Evolutionary conservation across 2,329 filamentous ascomycete species (phyloP), one percentile per base, ranked within the genome.

Genomic region (Dactylellina leptospora): DNA sequence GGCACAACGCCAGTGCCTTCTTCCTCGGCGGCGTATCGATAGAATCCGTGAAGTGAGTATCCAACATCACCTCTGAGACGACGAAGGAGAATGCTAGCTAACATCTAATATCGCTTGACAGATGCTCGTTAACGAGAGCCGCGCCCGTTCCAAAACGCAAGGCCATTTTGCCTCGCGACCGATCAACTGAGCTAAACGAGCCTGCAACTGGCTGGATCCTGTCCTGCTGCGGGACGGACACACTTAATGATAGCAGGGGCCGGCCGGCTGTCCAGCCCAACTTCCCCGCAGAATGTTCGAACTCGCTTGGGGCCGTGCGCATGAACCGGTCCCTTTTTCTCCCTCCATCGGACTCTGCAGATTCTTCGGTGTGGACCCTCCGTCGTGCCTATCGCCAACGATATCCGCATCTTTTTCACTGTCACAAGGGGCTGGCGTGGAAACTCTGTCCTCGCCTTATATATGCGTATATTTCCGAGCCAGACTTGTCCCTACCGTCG

Each of bases 271-370:
- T 28, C 47, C 50, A 42, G 30, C 58, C 56, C 40, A 62, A 51
- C 62, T 60, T 70, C 64, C 64, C 56, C 64, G 56, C 64, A 70
- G 25, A 70, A 62, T 70, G 55, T 55, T 56, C 61, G 28, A 68
- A 70, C 50, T 70, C 64, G 64, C 64, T 56, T 56, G 64, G 40
- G 58, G 62, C 64, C 54, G 50, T 53, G 63, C 63, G 47, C 42
- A 25, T 5, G 33, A 23, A 51, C 50, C 27, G 13, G 50, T 10
- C 13, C 23, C 38, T 22, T 30, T 40, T 45, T 23, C n/a, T 42
- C 13, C 2, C 18, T 45, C 40, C 4, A 18, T 42, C 38, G 8
- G 38, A 11, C 40, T 48, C 51, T 50, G 61, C 53, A 53, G 16
- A 33, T 55, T 63, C 44, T 54, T 50, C 51, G 61, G 27, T 20